Percentiles rank a stretch among this genome's conserved stretches.
These are phyloP conservation scores for Arabidopsis suecica DNA, from an alignment of 345 rosid genomes.

Conservation along the genomic window DNA sequence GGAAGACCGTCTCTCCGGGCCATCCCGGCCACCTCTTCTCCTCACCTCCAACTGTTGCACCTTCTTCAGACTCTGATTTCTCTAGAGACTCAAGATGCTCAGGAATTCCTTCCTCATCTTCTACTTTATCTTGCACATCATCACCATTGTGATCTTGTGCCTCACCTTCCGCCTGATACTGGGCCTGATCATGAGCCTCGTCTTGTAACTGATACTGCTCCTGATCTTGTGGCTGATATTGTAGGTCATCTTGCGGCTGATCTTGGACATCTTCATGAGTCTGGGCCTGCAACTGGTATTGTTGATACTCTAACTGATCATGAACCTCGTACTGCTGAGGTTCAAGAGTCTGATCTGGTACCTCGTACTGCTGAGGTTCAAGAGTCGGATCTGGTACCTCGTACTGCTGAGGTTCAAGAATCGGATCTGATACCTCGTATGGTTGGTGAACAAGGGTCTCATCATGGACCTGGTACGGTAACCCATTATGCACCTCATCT, in stretches of 20 bases:
- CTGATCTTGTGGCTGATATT: slow-evolving; percentile 46
- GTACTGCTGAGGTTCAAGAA: slow-evolving; percentile 42
- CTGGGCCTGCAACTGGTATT: slow-evolving; percentile 33
- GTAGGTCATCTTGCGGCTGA: slow-evolving; percentile 40
- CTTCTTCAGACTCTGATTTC: slow-evolving; percentile 51
- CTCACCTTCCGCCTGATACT: slow-evolving; percentile 38
- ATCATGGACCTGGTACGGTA: slow-evolving; percentile 42
- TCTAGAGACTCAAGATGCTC: slow-evolving; percentile 43
- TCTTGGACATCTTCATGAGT: slow-evolving; percentile 31
- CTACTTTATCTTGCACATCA: slow-evolving; percentile 41
- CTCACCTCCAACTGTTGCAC: slow-evolving; percentile 49
- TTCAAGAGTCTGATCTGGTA: slow-evolving; percentile 42
- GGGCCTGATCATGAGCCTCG: slow-evolving; percentile 32
- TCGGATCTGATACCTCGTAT: slow-evolving; percentile 40
- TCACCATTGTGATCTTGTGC: slow-evolving; percentile 38
- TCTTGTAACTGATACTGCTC: slow-evolving; percentile 43
- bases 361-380: slow-evolving; percentile 35
- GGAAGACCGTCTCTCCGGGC: slow-evolving; percentile 99
- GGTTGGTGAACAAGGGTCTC: slow-evolving; percentile 48
- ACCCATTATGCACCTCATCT: slow-evolving; percentile 45
- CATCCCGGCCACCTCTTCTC: slow-evolving; percentile 99
- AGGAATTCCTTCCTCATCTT: slow-evolving; percentile 44
- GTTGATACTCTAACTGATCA: slow-evolving; percentile 40
- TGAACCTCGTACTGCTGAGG: slow-evolving; percentile 43
- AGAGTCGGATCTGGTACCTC: slow-evolving; percentile 38